A percentile compares a stretch with the other conserved stretches of the same genome.
phyloP scores from a whole-genome alignment of 225 moss, liverwort and hornwort species.

The Bryum argenteum region DNA sequence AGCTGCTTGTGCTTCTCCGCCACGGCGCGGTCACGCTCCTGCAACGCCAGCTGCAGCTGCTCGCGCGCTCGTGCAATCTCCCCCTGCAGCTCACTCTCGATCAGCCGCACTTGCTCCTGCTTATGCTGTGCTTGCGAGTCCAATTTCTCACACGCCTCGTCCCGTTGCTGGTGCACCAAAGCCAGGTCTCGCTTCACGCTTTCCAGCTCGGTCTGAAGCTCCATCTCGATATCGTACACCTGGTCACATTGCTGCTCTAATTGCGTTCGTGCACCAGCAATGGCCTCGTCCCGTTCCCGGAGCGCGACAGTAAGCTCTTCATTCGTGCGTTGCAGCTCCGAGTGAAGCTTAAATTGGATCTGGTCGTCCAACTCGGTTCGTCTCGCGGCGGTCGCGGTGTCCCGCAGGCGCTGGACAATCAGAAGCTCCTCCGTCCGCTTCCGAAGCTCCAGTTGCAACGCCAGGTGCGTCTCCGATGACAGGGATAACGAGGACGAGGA shows the following conservation, averaged over 20 bases:
- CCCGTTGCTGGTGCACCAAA: constrained; percentile 24
- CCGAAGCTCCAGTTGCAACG: constrained; percentile 38
- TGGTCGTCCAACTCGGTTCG: neutral
- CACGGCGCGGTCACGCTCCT: constrained; percentile 37
- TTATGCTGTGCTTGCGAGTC: constrained; percentile 31
- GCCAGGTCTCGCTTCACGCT: constrained; percentile 26
- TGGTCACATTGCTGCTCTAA: constrained; percentile 35
- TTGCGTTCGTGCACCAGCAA: constrained; percentile 22
- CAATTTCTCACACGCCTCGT: constrained; percentile 13
- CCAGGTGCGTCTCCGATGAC: neutral
- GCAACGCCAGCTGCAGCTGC: constrained; percentile 11
- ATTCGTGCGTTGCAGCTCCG: constrained; percentile 39
- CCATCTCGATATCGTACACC: constrained; percentile 38
- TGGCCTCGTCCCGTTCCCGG: constrained; percentile 21
- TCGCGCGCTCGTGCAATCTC: constrained; percentile 25
- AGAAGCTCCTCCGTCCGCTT: constrained; percentile 42
- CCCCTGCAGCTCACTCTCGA: constrained; percentile 25
- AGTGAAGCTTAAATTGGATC: constrained; percentile 28
- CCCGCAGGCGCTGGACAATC: constrained; percentile 37
- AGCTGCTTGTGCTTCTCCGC: constrained; percentile 35
- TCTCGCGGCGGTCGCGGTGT: constrained; percentile 15
- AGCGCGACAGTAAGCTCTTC: constrained; percentile 25
- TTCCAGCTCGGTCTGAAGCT: constrained; percentile 16
- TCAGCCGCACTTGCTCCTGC: constrained; percentile 34
- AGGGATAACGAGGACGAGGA: neutral